Evolutionary conservation across 108 stramenopile species (phyloP).

Genomic region (Nitzschia sp.): DNA sequence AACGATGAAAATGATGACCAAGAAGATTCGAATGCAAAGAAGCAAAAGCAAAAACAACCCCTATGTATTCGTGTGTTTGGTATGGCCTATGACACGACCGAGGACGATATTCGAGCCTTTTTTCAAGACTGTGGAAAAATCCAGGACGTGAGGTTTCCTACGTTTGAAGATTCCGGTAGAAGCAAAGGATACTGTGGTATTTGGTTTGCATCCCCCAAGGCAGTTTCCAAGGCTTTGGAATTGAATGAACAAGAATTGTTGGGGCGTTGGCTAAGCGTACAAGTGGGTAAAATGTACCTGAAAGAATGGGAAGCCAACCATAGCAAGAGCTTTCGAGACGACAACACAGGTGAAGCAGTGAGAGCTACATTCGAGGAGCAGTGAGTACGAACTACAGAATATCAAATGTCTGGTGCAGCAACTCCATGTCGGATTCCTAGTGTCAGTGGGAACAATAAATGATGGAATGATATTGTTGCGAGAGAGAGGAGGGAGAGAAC

Average conservation of each 20-base stretch:
- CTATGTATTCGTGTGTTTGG: constrained; percentile 77
- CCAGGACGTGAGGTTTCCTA: constrained; percentile 66
- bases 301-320: constrained; percentile 58
- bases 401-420: too few species aligned
- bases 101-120: constrained; percentile 60
- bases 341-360: too few species aligned
- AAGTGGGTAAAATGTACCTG: constrained; percentile 75
- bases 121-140: constrained; percentile 63
- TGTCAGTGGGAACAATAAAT: too few species aligned
- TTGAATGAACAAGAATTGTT: constrained; percentile 61
- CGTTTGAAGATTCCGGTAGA: constrained; percentile 75
- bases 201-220: constrained; percentile 69
- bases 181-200: constrained; percentile 82
- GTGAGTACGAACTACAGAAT: too few species aligned
- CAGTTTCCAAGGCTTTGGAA: constrained; percentile 56
- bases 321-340: neutral
- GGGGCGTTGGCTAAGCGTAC: constrained; percentile 66
- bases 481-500: too few species aligned
- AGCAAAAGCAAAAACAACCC: constrained; percentile 44
- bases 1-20: neutral
- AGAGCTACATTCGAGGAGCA: too few species aligned
- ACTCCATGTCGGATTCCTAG: too few species aligned
- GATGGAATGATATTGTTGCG: too few species aligned
- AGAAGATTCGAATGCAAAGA: neutral
- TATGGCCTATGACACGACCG: constrained; percentile 73